phyloP scores from a whole-genome alignment of 306 rosid species.

The Cyamopsis tetragonoloba region DNA sequence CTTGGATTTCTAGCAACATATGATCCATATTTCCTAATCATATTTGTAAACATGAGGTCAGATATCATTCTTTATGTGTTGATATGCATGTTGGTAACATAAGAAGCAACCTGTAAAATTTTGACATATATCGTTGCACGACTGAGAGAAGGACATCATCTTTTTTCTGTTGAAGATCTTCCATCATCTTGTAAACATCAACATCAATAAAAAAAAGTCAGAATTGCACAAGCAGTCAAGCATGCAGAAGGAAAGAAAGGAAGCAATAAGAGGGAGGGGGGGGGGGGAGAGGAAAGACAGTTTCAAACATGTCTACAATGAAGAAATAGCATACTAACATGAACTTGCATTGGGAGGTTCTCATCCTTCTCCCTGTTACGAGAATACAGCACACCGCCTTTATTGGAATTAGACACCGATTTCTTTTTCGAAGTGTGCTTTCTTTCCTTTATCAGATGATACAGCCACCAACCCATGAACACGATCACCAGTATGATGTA shows the following conservation, averaged over 20 bases:
- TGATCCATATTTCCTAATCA: conserved; percentile 78
- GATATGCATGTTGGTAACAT: conserved; percentile 22
- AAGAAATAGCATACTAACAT: conserved; percentile 28
- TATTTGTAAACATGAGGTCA: conserved; percentile 30
- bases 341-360: conserved; percentile 75
- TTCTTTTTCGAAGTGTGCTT: conserved; percentile 46
- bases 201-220: conserved; percentile 20
- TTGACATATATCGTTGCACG: conserved; percentile 91
- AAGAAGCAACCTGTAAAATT: conserved; percentile 60
- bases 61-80: conserved; percentile 22
- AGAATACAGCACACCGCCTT: conserved; percentile 48
- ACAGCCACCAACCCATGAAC: conserved; percentile 82
- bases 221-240: conserved; percentile 6
- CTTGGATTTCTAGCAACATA: conserved; percentile 88
- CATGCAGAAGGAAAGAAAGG: conserved; percentile 14
- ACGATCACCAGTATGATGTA: conserved; percentile 58
- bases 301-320: conserved; percentile 16
- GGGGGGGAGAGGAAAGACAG: conserved; percentile 10
- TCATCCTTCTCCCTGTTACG: conserved; percentile 62
- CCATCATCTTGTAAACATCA: conserved; percentile 55
- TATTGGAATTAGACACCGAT: conserved; percentile 46
- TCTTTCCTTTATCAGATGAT: conserved; percentile 53
- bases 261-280: too few relatives aligned
- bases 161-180: conserved; percentile 55
- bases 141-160: conserved; percentile 64